Base-by-base conservation (phyloP, 2,329 filamentous ascomycete genomes). In the Botryotinia convoluta region DNA sequence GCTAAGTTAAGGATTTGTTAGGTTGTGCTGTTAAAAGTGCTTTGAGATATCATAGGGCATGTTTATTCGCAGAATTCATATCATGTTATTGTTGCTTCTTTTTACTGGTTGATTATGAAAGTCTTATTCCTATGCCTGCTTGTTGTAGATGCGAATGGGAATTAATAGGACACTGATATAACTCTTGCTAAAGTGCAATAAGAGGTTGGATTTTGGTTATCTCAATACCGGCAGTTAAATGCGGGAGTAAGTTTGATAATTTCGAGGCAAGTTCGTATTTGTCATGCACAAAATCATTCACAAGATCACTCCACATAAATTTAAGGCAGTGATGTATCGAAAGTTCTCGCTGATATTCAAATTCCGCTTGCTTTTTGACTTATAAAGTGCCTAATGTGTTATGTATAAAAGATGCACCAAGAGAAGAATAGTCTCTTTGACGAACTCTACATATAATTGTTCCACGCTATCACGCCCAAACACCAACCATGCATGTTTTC, bases 401-500 rank as follows among this genome's bases (percentile, higher is more conserved):
- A 5, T 54, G 16, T 68, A 20, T 54, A 45, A 39, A 54, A n/a
- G 14, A 20, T 57, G 18, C 35, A 22, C 45, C 20, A 18, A 29
- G 10, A 14, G 8, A 10, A 39, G 10, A 22, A 32, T 32, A 5
- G 6, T 22, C n/a, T 16, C 54, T 42, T 42, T 22, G 9, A 22
- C 37, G 20, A 29, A 68, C 12, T 68, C 29, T 57, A 39, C 48
- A 42, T 57, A 5, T 42, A 20, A 39, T 59, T 20, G 18, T 14
- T 48, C 29, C 48, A 32, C 44, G n/a, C 61, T 62, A 39, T 42
- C 39, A n/a, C 61, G 51, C 60, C 61, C 14, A 61, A 65, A 59
- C 68, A 45, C 68, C 54, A 35, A 26, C 68, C 54, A 70, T 70
- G 68, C 68, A 57, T 32, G 18, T 20, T 29, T 8, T 42, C 26